phyloP scores from a whole-genome alignment of 441 rosid genomes.

The Adansonia rubrostipa region DNA sequence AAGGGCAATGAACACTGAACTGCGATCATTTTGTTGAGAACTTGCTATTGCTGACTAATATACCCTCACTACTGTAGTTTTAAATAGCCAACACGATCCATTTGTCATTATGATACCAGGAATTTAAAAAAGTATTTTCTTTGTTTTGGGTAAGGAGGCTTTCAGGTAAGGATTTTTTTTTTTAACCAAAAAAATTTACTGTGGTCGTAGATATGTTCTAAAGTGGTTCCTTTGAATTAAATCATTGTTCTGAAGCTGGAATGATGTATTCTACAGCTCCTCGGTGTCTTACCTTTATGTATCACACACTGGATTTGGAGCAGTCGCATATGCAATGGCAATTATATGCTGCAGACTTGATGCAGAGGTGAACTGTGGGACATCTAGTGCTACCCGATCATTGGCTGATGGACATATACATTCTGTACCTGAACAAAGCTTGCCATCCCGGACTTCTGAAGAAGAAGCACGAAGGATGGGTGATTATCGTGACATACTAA shows the following conservation, averaged over 20 bases:
- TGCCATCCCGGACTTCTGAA: conserved; percentile 59
- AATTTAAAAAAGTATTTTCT: not conserved
- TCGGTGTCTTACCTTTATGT: conserved; percentile 86
- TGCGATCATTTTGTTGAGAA: conserved; percentile 4
- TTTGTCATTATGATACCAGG: not conserved
- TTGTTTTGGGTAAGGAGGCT: conserved; percentile 3
- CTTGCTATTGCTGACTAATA: not conserved
- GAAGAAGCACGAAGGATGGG: conserved; percentile 88
- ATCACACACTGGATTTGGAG: conserved; percentile 96
- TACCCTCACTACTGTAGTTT: conserved; percentile 2
- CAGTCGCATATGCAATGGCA: conserved; percentile 94
- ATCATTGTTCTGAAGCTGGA: conserved; percentile 5
- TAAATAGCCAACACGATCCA: not conserved
- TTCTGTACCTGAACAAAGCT: conserved; percentile 47
- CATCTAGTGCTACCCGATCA: conserved; percentile 37
- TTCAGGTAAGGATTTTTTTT: conserved; percentile 8
- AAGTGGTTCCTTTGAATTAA: conserved; percentile 18
- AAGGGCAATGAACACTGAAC: not conserved
- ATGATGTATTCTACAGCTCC: conserved; percentile 39
- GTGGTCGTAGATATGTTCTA: not conserved
- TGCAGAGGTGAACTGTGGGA: conserved; percentile 51
- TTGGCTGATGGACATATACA: conserved; percentile 35
- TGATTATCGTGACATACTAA: conserved; percentile 94
- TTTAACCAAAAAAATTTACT: not conserved
- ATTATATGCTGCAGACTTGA: conserved; percentile 78